A percentile compares a stretch with the other conserved stretches of the same genome.
phyloP scores from a whole-genome alignment of 345 rosid genomes.

The Salix dunnii region DNA sequence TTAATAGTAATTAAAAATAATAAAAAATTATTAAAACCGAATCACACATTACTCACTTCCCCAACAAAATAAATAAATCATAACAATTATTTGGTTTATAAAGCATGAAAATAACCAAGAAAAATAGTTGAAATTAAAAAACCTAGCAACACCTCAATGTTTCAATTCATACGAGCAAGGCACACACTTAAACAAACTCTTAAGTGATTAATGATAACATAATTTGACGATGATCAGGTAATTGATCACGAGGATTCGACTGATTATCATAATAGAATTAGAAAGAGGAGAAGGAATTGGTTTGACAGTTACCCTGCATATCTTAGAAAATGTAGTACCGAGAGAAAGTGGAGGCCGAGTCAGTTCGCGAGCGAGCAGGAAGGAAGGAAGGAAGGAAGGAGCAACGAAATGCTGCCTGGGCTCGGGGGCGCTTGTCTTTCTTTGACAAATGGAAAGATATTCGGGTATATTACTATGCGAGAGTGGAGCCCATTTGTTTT shows the following conservation, averaged over 20 bases:
- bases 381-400: no score
- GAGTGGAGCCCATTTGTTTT: background rate
- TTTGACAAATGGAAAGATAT: conserved; percentile 5
- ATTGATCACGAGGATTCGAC: background rate
- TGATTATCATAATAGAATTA: background rate
- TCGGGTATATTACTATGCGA: background rate
- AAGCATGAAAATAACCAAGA: background rate
- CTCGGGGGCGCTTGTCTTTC: conserved; percentile 3
- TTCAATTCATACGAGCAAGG: background rate
- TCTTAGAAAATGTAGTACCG: background rate
- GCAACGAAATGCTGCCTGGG: background rate
- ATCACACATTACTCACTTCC: background rate
- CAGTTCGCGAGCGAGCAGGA: no score
- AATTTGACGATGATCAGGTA: background rate
- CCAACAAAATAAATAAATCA: background rate
- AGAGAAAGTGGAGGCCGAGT: no score
- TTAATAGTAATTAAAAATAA: background rate
- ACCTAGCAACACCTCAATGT: background rate
- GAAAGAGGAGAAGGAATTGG: background rate
- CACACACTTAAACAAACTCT: background rate
- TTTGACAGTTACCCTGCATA: background rate
- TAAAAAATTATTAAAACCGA: background rate
- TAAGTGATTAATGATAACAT: background rate
- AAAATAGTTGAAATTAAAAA: background rate
- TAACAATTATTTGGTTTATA: background rate